Evolutionary conservation across 2,329 filamentous ascomycete genomes (phyloP), one percentile per base, ranked within the genome.

Genomic region (Xylaria sp.): DNA sequence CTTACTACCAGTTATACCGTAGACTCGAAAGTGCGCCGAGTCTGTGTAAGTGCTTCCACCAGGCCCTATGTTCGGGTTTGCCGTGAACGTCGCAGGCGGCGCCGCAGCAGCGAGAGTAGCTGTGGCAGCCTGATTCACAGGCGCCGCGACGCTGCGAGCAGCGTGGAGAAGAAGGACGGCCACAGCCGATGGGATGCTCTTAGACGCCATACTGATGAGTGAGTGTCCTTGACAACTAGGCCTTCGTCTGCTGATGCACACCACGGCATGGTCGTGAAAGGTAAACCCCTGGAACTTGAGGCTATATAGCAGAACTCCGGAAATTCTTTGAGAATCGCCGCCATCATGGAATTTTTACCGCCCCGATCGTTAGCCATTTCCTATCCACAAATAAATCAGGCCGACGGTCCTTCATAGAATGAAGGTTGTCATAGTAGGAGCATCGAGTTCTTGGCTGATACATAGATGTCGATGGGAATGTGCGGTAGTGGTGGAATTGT

Each of bases 1-100:
- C n/a, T 76, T 72, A 20, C 73, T 74, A 33, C 77, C 73, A 38
- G 71, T 73, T 1, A 76, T 75, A 40, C 76, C 76, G 65, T 81
- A 82, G 28, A 82, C 73, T 38, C 81, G 80, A 74, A 83, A 83
- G 67, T 83, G 81, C 3, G 79, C 75, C 4, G 78, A 80, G 71
- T 80, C 79, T 46, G 77, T 78, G 71, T 72, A 80, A 4, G 38
- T 73, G 10, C 68, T 74, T 3, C 79, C 78, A 10, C 78, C 78
- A 1, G 78, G 77, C 4, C 78, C 78, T 26, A 75, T 66, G 44
- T 46, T 71, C 10, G 74, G 69, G 60, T 76, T 77, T 5, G 74
- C 70, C 11, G 73, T 75, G 65, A 77, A 77, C 40, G 73, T 74
- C 48, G 74, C 74, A 56, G 75, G 75, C n/a, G 75, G 74, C 42